phyloP scores from a whole-genome alignment of 2,329 filamentous ascomycete species.

The Neonectria neomacrospora region DNA sequence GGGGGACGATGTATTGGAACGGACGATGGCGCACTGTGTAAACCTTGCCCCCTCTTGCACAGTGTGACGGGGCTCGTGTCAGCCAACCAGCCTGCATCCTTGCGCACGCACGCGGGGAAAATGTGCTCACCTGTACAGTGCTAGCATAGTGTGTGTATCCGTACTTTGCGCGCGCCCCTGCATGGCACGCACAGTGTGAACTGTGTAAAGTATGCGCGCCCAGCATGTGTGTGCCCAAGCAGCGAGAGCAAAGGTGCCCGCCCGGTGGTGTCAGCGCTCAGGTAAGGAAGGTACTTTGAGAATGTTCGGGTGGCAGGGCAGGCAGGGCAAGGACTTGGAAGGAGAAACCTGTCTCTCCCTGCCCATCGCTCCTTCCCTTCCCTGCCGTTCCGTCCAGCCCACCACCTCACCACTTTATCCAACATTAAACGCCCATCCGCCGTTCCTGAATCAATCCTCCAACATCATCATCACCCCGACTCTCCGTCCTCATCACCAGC shows the following conservation, averaged over 20 bases:
- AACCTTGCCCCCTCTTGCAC: neutral
- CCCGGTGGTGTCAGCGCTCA: neutral
- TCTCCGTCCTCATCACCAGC: neutral
- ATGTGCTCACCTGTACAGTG: neutral
- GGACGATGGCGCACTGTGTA: neutral
- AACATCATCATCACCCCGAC: conserved; percentile 1
- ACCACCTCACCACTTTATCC: neutral
- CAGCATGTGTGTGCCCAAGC: neutral
- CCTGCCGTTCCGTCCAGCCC: conserved; percentile 20
- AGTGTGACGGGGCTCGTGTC: conserved; percentile 3
- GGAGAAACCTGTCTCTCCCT: conserved; percentile 4
- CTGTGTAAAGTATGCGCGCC: neutral
- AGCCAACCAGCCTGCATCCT: conserved; percentile 2
- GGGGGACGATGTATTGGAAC: neutral
- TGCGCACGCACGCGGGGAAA: neutral
- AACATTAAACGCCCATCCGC: neutral
- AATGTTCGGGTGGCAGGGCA: conserved; percentile 1
- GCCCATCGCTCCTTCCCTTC: conserved; percentile 3
- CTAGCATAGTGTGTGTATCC: neutral
- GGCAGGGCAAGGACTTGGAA: conserved; percentile 2
- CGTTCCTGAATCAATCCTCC: conserved; percentile 11
- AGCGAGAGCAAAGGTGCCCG: neutral
- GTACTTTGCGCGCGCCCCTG: too few relatives aligned
- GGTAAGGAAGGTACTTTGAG: neutral
- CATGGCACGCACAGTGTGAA: too few relatives aligned